Base-by-base conservation (phyloP, 2,329 filamentous ascomycete genomes). In the Exophiala alcalophila region DNA sequence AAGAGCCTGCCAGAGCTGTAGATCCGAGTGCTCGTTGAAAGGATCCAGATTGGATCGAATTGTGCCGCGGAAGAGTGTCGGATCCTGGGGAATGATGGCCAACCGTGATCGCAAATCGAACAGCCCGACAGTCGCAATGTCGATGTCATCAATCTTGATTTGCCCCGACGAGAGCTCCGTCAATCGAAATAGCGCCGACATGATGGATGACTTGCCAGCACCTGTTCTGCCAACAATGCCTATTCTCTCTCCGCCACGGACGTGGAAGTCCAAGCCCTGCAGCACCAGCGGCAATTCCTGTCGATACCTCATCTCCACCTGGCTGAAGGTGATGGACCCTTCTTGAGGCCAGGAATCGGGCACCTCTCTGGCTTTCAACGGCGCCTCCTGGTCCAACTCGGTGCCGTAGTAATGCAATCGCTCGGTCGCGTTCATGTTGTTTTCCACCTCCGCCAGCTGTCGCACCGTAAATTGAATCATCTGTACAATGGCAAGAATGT, bases 371-470 rank as follows among this genome's bases (percentile, higher is more conserved):
- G 86, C 83, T 57, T 90, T 85, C 2, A 90, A 72, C 0, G 90
- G 87, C 0, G 91, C 87, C 64, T 97, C 92, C 61, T 95, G 84
- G 51, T 94, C 89, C 4, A 98, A 77, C 55, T 86, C 67, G 1
- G 80, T 87, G 40, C 87, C 90, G 62, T 97, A 97, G 69, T 94
- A 88, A 61, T 89, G 81, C 23, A 97, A 73, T 35, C 92, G 83
- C 67, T 97, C 91, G 0, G 94, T 92, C 0, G 90, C 83, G 63
- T 96, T 97, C 91, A 97, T 97, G 60, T 90, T 88, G 66, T 96
- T 97, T 65, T 97, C 91, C 6, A 97, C 88, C 64, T 96, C 91
- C 18, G 91, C 91, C 5, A 96, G 74, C 65, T 97, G 91, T 12
- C 92, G 80, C 12, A 97, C 87, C 1, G 88, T 91, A 65, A 96